Evolutionary conservation across 352 stramenopile genomes (phyloP).

Genomic region (Globisporangium echinulatum): DNA sequence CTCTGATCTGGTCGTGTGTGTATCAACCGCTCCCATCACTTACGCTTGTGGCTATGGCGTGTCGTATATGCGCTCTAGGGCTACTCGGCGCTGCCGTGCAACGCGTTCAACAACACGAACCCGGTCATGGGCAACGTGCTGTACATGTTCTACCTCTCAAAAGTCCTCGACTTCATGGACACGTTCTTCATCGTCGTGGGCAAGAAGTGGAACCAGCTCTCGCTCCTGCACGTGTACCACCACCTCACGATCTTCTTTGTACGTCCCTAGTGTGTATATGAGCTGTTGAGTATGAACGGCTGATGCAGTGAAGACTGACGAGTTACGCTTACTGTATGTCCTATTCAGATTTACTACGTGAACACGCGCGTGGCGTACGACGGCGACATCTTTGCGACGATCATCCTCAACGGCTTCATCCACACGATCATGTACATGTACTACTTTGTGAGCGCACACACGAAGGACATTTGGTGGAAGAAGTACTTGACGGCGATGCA

Average conservation of each 20-base stretch:
- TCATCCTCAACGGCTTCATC: constrained; percentile 96
- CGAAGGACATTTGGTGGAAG: constrained; percentile 97
- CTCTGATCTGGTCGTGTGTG: background rate
- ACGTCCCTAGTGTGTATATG: constrained; percentile 3
- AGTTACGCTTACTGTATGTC: too few species aligned
- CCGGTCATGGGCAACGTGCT: constrained; percentile 93
- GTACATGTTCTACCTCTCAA: constrained; percentile 98
- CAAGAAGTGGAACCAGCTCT: constrained; percentile 97
- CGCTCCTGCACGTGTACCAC: constrained; percentile 98
- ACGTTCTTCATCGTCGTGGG: constrained; percentile 98
- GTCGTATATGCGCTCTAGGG: constrained; percentile 13
- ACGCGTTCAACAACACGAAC: constrained; percentile 83
- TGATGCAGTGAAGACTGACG: too few species aligned
- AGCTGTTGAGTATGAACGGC: background rate
- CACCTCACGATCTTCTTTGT: constrained; percentile 95
- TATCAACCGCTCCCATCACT: background rate
- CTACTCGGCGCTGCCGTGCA: constrained; percentile 92
- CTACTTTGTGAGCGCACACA: constrained; percentile 97
- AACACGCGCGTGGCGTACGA: constrained; percentile 94
- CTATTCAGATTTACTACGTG: constrained; percentile 90
- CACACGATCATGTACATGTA: constrained; percentile 99
- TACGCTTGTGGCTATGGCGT: background rate
- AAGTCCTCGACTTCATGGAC: constrained; percentile 91
- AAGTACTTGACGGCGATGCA: constrained; percentile 94
- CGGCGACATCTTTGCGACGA: constrained; percentile 95